These are phyloP conservation scores for Pyrrhoderma noxium DNA, from an alignment of 1,284 basidiomycete genomes.

Conservation along the genomic window DNA sequence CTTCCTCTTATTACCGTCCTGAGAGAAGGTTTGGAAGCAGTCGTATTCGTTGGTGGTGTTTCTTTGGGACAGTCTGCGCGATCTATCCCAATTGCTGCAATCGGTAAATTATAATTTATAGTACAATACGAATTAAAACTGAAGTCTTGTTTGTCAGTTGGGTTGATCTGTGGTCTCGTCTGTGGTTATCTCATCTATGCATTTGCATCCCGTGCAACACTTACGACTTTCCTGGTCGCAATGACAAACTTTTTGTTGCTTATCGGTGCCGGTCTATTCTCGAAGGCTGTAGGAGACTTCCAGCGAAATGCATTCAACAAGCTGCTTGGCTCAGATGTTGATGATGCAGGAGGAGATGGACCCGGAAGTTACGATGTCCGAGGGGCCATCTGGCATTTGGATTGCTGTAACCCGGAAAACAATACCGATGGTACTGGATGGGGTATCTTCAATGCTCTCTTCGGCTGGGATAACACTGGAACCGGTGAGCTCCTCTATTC, in stretches of 20 bases:
- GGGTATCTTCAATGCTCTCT: constrained; percentile 67
- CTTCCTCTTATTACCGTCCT: constrained; percentile 86
- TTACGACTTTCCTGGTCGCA: constrained; percentile 76
- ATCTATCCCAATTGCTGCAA: constrained; percentile 83
- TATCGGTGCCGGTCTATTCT: constrained; percentile 87
- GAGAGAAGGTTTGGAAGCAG: constrained; percentile 89
- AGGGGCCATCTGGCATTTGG: constrained; percentile 81
- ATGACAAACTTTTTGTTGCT: constrained; percentile 89
- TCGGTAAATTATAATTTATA: constrained; percentile 26
- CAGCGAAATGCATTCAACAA: constrained; percentile 57
- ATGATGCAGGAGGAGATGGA: constrained; percentile 72
- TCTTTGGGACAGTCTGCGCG: constrained; percentile 74
- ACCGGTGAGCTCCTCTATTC: constrained; percentile 42
- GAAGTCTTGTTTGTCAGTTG: constrained; percentile 32
- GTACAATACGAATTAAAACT: too few relatives aligned
- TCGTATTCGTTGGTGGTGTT: constrained; percentile 91
- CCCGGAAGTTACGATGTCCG: constrained; percentile 76
- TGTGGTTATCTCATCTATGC: constrained; percentile 68
- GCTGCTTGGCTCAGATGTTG: constrained; percentile 68
- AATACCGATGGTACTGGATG: constrained; percentile 53
- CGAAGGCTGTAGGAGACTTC: constrained; percentile 63
- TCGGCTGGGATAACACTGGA: constrained; percentile 73
- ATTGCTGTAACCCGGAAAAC: constrained; percentile 73
- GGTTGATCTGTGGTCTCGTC: constrained; percentile 66
- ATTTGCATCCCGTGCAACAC: constrained; percentile 64